Evolutionary conservation across 2,329 filamentous ascomycete species (phyloP), one percentile per base, ranked within the genome.

Genomic region (Westerdykella ornata): DNA sequence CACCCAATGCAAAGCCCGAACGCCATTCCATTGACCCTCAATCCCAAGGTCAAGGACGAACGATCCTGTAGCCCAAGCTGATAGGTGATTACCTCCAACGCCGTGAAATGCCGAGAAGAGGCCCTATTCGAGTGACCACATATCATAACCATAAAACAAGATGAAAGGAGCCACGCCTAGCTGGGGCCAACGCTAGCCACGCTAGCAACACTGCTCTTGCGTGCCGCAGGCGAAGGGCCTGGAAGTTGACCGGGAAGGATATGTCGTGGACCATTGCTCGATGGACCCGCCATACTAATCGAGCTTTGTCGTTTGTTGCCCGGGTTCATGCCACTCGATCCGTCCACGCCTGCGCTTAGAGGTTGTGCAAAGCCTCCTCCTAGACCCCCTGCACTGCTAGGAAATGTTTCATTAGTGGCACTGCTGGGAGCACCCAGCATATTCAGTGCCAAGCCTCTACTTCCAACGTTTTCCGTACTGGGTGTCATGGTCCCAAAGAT

Each of bases 231-330:
- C 6, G 54, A 51, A 9, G 62, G 60, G 1, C 58, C 58, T 6
- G 62, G 63, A n/a, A 67, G 39, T 38, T 67, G 63, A 0, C 63
- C 63, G 1, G 63, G 63, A 5, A 65, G 43, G 30, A 67, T 64
- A 45, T 65, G 62, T 26, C 63, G 45, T 5, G 61, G 61, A 1
- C 61, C 62, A 1, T 28, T 30, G 26, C 48, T 48, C n/a, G 32
- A 26, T 8, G 45, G 36, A 28, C 17, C 44, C 4, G 31, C 53
- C 46, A 54, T 42, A 18, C 50, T 45, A 38, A 65, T 59, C 5
- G 52, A 52, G 37, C 60, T 65, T 39, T 57, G 60, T 34, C 63
- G 39, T 29, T 62, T 48, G 26, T 53, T 61, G 4, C 46, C 48
- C 2, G 48, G 38, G 8, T 48, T 50, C 16, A 52, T 36, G 13